phyloP scores from a whole-genome alignment of 1,284 basidiomycete genomes.

The Bjerkandera adusta region DNA sequence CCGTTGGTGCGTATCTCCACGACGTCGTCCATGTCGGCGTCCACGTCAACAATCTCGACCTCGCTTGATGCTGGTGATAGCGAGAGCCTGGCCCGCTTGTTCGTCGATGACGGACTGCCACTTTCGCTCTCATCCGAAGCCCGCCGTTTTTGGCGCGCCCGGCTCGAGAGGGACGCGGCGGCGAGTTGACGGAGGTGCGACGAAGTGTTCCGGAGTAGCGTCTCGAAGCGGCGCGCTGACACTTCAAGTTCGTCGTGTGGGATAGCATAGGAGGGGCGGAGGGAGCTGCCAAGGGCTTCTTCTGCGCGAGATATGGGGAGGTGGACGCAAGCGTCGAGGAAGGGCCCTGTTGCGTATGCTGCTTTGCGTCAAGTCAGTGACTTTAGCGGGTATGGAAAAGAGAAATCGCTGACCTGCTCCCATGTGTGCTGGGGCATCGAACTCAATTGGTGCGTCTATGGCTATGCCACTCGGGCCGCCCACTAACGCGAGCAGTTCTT shows the following conservation, averaged over 20 bases:
- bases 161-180: conserved; percentile 15
- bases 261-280: conserved; percentile 23
- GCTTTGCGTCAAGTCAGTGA: conserved; percentile 3
- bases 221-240: conserved; percentile 24
- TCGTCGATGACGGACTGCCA: conserved; percentile 6
- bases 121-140: conserved; percentile 22
- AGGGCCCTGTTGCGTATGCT: conserved; percentile 55
- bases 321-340: conserved; percentile 47
- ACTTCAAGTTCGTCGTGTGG: conserved; percentile 31
- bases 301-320: conserved; percentile 38
- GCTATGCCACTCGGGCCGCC: conserved; percentile 22
- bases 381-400: neutral
- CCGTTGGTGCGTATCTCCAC: conserved; percentile 19
- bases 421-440: conserved; percentile 49
- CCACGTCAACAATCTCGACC: too few species aligned
- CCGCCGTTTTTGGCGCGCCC: conserved; percentile 24
- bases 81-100: conserved; percentile 24
- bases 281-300: conserved; percentile 24
- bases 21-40: conserved; percentile 9
- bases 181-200: conserved; percentile 21
- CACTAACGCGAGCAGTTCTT: conserved; percentile 22
- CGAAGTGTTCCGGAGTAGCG: conserved; percentile 15
- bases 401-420: conserved; percentile 42
- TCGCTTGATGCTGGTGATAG: conserved; percentile 21
- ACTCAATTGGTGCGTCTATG: conserved; percentile 39